Conservation (phyloP, 2,329 filamentous ascomycete genomes). For the Fusarium mexicanum region DNA sequence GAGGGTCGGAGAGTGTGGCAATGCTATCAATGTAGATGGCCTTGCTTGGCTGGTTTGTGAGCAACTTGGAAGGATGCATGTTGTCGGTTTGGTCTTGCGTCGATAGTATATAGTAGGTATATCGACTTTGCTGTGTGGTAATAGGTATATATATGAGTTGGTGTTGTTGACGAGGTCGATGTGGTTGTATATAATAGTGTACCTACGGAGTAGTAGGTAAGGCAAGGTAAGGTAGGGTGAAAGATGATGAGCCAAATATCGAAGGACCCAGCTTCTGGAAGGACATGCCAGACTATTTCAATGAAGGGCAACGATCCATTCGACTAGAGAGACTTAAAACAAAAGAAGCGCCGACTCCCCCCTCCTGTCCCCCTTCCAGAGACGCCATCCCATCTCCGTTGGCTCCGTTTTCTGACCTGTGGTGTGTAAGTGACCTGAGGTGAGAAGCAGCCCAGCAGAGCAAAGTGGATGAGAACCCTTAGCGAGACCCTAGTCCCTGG, state of each 20-base stretch:
- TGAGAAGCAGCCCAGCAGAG: constrained; percentile 1
- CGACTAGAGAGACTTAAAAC: constrained; percentile 8
- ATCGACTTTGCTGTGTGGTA: not conserved
- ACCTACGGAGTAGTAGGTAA: not conserved
- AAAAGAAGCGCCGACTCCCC: constrained; percentile 29
- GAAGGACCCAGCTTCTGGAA: constrained; percentile 29
- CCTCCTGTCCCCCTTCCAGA: constrained; percentile 10
- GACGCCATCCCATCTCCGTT: constrained; percentile 31
- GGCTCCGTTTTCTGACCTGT: constrained; percentile 26
- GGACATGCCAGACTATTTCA: constrained; percentile 18
- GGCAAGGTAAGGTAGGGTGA: not conserved
- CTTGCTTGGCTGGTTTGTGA: constrained; percentile 32
- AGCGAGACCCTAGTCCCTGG: constrained; percentile 12
- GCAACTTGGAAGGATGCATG: constrained; percentile 40
- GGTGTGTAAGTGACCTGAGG: constrained; percentile 20
- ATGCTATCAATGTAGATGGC: constrained; percentile 44
- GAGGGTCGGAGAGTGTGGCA: constrained; percentile 44
- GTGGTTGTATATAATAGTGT: not conserved
- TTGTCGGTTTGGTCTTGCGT: constrained; percentile 2
- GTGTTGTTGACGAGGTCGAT: constrained; percentile 4
- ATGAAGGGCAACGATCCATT: constrained; percentile 22
- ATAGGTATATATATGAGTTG: not conserved
- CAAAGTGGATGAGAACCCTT: constrained; percentile 5
- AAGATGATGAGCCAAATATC: constrained; percentile 9
- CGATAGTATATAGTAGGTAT: not conserved